Evolutionary conservation across 805 yeast species (phyloP).

Genomic region (Starmerella apis): DNA sequence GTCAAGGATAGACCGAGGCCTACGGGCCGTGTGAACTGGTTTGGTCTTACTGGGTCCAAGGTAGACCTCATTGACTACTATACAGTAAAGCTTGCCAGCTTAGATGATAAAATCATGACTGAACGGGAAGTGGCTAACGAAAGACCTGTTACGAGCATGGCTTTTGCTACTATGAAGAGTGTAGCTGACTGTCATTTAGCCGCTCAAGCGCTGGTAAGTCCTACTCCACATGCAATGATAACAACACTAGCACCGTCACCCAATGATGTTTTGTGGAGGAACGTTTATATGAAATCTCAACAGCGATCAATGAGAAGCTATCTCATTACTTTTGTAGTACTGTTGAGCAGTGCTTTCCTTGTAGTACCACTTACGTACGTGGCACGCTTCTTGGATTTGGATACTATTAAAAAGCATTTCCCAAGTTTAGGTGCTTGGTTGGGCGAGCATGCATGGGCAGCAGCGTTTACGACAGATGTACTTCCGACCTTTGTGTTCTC

Average conservation of each 20-base stretch:
- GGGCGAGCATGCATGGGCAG: slow-evolving; percentile 57
- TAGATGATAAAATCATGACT: slow-evolving; percentile 58
- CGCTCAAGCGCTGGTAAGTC: slow-evolving; percentile 90
- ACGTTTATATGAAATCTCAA: slow-evolving; percentile 65
- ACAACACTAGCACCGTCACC: slow-evolving; percentile 91
- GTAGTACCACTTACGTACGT: slow-evolving; percentile 75
- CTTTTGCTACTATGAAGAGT: slow-evolving; percentile 88
- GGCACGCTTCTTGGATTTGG: slow-evolving; percentile 69
- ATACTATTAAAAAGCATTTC: slow-evolving; percentile 69
- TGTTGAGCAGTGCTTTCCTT: slow-evolving; percentile 58
- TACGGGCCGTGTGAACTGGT: slow-evolving; percentile 44
- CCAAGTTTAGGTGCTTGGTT: slow-evolving; percentile 68
- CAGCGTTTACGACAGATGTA: slow-evolving; percentile 72
- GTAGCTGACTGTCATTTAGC: slow-evolving; percentile 95
- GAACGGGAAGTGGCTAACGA: slow-evolving; percentile 55
- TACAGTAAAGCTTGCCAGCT: slow-evolving; percentile 52
- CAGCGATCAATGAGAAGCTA: slow-evolving; percentile 60
- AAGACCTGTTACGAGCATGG: slow-evolving; percentile 69
- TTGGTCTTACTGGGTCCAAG: slow-evolving; percentile 53
- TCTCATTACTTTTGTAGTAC: slow-evolving; percentile 54
- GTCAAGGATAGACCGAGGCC: slow-evolving; percentile 41
- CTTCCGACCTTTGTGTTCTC: slow-evolving; percentile 89
- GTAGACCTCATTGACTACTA: slow-evolving; percentile 77
- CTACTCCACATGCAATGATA: slow-evolving; percentile 70
- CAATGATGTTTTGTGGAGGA: slow-evolving; percentile 87